Evolutionary conservation across 2,329 filamentous ascomycete genomes (phyloP).

Genomic region (Juglanconis sp.): DNA sequence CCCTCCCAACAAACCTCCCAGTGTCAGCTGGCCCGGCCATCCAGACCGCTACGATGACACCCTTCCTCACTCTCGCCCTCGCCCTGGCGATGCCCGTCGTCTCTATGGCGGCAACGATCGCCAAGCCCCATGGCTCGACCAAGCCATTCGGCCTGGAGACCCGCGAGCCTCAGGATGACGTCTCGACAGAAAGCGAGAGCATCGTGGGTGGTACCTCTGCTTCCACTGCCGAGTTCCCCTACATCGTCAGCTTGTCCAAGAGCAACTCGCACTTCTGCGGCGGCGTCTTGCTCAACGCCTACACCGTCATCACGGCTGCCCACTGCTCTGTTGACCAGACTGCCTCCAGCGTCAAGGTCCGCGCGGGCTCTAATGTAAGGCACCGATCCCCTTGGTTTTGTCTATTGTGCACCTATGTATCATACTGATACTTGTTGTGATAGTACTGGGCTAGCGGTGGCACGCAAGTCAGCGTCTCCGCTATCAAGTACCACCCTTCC

Average conservation of each 20-base stretch:
- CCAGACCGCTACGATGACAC: conserved; percentile 12
- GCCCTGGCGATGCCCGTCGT: conserved; percentile 4
- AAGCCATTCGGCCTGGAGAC: conserved; percentile 2
- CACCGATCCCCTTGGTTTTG: background rate
- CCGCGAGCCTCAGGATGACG: background rate
- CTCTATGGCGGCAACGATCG: conserved; percentile 11
- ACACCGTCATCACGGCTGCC: conserved; percentile 31
- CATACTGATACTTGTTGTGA: background rate
- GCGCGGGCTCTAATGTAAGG: conserved; percentile 24
- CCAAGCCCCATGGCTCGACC: conserved; percentile 1
- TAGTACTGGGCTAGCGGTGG: conserved; percentile 27
- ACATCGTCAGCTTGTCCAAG: conserved; percentile 27
- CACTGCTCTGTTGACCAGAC: conserved; percentile 25
- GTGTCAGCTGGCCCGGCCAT: conserved; percentile 2
- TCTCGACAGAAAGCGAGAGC: background rate
- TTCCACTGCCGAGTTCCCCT: conserved; percentile 28
- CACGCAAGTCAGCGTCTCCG: conserved; percentile 23
- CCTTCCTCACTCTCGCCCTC: conserved; percentile 10
- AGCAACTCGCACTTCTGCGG: conserved; percentile 26
- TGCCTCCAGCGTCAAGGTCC: conserved; percentile 22
- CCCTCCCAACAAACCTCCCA: background rate
- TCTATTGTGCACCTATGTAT: background rate
- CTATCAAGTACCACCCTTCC: conserved; percentile 24
- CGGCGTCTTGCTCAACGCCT: conserved; percentile 28
- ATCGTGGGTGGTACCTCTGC: conserved; percentile 10